These are phyloP conservation scores for Coemansia sp. DNA, from an alignment of 192 early-diverging fungal species.

Conservation along the genomic window DNA sequence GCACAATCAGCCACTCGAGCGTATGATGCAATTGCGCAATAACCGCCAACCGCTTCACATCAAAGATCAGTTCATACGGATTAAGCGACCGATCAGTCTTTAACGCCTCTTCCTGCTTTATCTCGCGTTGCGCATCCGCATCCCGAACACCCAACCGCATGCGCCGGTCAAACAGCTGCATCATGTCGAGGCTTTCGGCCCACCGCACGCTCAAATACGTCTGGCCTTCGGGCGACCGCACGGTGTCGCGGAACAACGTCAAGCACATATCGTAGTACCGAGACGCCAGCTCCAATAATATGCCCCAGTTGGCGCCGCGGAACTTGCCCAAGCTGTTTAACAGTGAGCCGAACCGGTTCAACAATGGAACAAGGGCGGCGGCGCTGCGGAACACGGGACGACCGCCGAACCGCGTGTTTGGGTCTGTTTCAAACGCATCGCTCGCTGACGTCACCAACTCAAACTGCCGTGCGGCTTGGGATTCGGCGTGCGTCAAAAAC, in stretches of 20 bases:
- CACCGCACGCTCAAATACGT: slow-evolving; percentile 56
- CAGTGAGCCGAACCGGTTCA: slow-evolving; percentile 39
- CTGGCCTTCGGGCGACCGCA: slow-evolving; percentile 41
- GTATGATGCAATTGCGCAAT: slow-evolving; percentile 79
- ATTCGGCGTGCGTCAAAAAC: slow-evolving; percentile 81
- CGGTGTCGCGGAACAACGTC: slow-evolving; percentile 50
- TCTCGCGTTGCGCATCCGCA: slow-evolving; percentile 67
- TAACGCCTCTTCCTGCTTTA: slow-evolving; percentile 66
- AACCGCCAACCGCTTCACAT: slow-evolving; percentile 68
- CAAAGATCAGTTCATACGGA: slow-evolving; percentile 80
- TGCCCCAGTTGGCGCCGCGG: slow-evolving; percentile 46
- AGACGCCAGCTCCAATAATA: slow-evolving; percentile 41
- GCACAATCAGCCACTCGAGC: slow-evolving; percentile 60
- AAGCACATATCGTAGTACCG: slow-evolving; percentile 44
- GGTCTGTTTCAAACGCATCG: slow-evolving; percentile 43
- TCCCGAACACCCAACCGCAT: slow-evolving; percentile 53
- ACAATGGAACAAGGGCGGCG: slow-evolving; percentile 39
- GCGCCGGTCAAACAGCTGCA: slow-evolving; percentile 52
- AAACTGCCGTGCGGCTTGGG: slow-evolving; percentile 68
- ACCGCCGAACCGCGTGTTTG: slow-evolving; percentile 38
- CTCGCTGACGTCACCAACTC: slow-evolving; percentile 30
- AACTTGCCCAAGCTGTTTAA: slow-evolving; percentile 43
- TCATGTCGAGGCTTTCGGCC: slow-evolving; percentile 61
- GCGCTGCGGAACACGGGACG: slow-evolving; percentile 52
- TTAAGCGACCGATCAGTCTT: slow-evolving; percentile 78